Conservation (phyloP, 805 yeast genomes). For the Yamadazyma akitaensis region DNA sequence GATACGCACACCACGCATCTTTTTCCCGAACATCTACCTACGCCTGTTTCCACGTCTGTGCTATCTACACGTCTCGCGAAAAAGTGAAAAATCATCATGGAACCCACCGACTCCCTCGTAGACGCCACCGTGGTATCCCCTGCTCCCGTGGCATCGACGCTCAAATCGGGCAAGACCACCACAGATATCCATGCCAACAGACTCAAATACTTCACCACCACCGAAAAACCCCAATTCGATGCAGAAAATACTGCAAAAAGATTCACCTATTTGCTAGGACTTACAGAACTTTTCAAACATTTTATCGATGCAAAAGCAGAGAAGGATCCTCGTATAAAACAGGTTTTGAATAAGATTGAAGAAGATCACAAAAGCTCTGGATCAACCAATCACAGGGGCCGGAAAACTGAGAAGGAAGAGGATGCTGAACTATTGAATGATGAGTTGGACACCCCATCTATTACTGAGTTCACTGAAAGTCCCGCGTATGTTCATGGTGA, state of each 20-base stretch:
- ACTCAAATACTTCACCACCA: constrained; percentile 29
- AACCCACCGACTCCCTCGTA: not conserved
- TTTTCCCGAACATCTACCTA: no score
- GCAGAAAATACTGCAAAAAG: constrained; percentile 61
- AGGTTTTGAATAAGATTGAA: constrained; percentile 44
- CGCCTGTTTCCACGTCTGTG: not conserved
- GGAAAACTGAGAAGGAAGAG: constrained; percentile 94
- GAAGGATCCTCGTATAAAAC: constrained; percentile 54
- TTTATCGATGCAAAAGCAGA: constrained; percentile 64
- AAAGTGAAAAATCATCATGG: constrained; percentile 1
- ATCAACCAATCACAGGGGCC: constrained; percentile 47
- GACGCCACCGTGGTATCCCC: not conserved
- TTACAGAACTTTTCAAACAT: constrained; percentile 65
- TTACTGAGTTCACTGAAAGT: constrained; percentile 49
- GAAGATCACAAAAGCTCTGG: not conserved
- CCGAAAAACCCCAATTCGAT: constrained; percentile 43
- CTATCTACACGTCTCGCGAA: constrained; percentile 1
- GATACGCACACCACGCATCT: no score
- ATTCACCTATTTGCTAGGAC: constrained; percentile 61
- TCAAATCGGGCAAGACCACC: not conserved
- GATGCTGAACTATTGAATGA: constrained; percentile 87
- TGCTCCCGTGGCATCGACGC: not conserved
- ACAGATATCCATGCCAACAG: constrained; percentile 12
- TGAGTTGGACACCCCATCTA: constrained; percentile 51
- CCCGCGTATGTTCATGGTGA: constrained; percentile 55